Evolutionary conservation across 805 yeast genomes (phyloP).

Genomic region (Lachancea kluyveri): DNA sequence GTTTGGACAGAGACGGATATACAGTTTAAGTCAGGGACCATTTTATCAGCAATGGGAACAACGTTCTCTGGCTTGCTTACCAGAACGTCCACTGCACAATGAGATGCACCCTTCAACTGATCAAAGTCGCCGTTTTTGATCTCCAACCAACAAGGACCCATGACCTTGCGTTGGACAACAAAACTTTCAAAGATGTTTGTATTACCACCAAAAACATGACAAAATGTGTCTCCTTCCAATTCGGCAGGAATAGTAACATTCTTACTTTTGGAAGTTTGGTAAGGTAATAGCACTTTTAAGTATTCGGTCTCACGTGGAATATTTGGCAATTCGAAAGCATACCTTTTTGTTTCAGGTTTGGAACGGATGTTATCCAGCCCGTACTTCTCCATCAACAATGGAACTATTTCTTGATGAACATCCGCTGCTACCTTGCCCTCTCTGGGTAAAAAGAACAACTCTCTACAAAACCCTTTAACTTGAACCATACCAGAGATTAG

Average conservation of each 20-base stretch:
- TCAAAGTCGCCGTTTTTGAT: slow-evolving; percentile 57
- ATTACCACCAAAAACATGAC: slow-evolving; percentile 72
- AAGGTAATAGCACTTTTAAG: slow-evolving; percentile 72
- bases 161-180: slow-evolving; percentile 71
- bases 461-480: slow-evolving; percentile 61
- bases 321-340: slow-evolving; percentile 81
- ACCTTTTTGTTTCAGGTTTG: slow-evolving; percentile 66
- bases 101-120: slow-evolving; percentile 58
- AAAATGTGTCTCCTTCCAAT: slow-evolving; percentile 68
- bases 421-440: slow-evolving; percentile 52
- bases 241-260: slow-evolving; percentile 50
- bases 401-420: slow-evolving; percentile 70
- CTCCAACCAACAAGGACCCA: slow-evolving; percentile 98
- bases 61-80: slow-evolving; percentile 44
- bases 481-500: slow-evolving; percentile 73
- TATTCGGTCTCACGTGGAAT: slow-evolving; percentile 76
- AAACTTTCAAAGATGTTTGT: slow-evolving; percentile 77
- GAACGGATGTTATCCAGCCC: slow-evolving; percentile 60
- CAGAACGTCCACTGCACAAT: slow-evolving; percentile 72
- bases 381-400: slow-evolving; percentile 54
- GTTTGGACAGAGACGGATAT: slow-evolving; percentile 78
- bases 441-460: slow-evolving; percentile 74
- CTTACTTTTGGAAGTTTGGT: slow-evolving; percentile 50
- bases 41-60: slow-evolving; percentile 40
- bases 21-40: slow-evolving; percentile 63